These are phyloP conservation scores for Brasilioporus rufonigricans DNA, from an alignment of 768 basidiomycete genomes.

Conservation along the genomic window DNA sequence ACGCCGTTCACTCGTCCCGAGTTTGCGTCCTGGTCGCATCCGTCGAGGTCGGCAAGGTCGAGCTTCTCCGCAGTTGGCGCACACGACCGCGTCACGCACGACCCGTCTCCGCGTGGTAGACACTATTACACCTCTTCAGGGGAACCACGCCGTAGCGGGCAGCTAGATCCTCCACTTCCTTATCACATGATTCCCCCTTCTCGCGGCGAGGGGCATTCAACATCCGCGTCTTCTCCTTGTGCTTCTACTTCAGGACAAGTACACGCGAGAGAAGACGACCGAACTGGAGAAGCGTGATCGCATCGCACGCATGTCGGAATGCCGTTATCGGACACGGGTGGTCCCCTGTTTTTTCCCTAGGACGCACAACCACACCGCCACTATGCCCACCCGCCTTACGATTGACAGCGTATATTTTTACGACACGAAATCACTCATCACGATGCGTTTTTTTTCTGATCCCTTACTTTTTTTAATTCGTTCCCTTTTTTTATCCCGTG, in stretches of 20 bases:
- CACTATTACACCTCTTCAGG: slow-evolving; percentile 12
- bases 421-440: slow-evolving; percentile 25
- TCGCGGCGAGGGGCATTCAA: slow-evolving; percentile 11
- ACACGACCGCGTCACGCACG: slow-evolving; percentile 5
- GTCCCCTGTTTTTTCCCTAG: not conserved
- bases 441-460: slow-evolving; percentile 10
- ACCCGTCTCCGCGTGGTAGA: slow-evolving; percentile 9
- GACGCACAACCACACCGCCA: not conserved
- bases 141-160: slow-evolving; percentile 10
- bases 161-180: slow-evolving; percentile 14
- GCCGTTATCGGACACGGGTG: slow-evolving; percentile 11
- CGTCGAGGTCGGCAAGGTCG: slow-evolving; percentile 31
- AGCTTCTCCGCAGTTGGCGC: slow-evolving; percentile 16
- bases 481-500: not conserved
- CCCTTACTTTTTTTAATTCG: not conserved
- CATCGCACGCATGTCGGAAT: slow-evolving; percentile 10
- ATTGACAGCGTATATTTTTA: slow-evolving; percentile 15
- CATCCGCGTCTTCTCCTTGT: slow-evolving; percentile 12
- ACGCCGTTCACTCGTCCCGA: slow-evolving; percentile 36
- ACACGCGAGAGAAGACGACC: slow-evolving; percentile 22
- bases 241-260: slow-evolving; percentile 13
- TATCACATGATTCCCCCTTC: slow-evolving; percentile 21
- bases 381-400: slow-evolving; percentile 21
- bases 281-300: slow-evolving; percentile 13
- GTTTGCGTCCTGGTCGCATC: slow-evolving; percentile 32